These are phyloP conservation scores for Pochonia chlamydosporia DNA, from an alignment of 2,329 filamentous ascomycete genomes.

Conservation along the genomic window DNA sequence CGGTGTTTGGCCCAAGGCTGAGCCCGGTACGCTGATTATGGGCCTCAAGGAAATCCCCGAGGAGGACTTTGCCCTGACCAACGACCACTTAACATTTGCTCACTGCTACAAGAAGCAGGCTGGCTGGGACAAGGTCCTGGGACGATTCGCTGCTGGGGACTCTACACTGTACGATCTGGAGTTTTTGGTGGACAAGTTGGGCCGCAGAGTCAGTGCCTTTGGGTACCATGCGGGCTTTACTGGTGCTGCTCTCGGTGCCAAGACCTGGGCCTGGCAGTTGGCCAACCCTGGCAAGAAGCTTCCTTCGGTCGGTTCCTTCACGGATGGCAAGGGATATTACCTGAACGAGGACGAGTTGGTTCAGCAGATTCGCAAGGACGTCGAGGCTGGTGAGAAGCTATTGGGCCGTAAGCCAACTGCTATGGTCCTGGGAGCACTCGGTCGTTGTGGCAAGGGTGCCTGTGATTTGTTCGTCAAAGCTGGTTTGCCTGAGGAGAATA, in stretches of 20 bases:
- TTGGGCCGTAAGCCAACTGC: too few relatives aligned
- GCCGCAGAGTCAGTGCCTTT: constrained; percentile 67
- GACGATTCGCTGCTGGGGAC: constrained; percentile 65
- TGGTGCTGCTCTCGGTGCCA: constrained; percentile 65
- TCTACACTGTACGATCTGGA: constrained; percentile 70
- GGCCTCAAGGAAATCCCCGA: constrained; percentile 75
- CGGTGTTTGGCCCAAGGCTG: constrained; percentile 62
- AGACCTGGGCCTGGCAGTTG: constrained; percentile 80
- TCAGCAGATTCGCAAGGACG: too few relatives aligned
- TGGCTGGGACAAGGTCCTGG: constrained; percentile 75
- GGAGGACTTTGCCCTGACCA: constrained; percentile 50
- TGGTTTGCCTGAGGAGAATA: constrained; percentile 43
- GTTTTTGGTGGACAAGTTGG: constrained; percentile 70
- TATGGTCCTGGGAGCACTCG: constrained; percentile 79
- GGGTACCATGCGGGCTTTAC: constrained; percentile 73
- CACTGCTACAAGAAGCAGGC: constrained; percentile 74
- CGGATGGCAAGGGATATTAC: too few relatives aligned
- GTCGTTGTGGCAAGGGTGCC: constrained; percentile 79
- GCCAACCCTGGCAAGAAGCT: constrained; percentile 64
- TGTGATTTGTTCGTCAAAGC: constrained; percentile 72
- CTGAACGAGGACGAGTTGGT: too few relatives aligned
- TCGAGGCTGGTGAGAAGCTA: too few relatives aligned
- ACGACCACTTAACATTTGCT: constrained; percentile 43
- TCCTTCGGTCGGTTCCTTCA: constrained; percentile 40
- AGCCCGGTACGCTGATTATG: constrained; percentile 63